Evolutionary conservation across 352 stramenopile genomes (phyloP), one percentile per base, ranked within the genome.

Genomic region (Globisporangium spiculum): DNA sequence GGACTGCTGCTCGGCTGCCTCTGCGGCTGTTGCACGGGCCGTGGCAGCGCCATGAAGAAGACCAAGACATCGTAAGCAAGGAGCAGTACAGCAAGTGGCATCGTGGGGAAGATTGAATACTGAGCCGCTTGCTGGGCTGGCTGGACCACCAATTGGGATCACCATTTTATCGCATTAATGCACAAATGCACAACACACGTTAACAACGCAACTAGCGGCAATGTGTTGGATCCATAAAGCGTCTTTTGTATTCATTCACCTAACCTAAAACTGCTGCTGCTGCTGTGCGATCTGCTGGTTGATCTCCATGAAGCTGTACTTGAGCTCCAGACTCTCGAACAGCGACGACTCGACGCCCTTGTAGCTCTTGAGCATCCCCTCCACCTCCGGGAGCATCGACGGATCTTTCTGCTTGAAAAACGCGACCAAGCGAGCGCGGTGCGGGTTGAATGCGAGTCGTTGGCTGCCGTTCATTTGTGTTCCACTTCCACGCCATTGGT

Each of bases 241-340:
- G 36, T 18, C 12, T 18, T 60, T n/a, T 38, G 30, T 48, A 44
- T 5, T 10, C 48, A 41, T 54, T 63, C 55, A 18, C 12, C 16
- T 18, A n/a, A 46, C 6, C 22, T 20, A 12, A 24, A 27, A 27
- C 3, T 41, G 26, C 14, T 22, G 26, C 50, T 26, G 38, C 9
- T 57, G 64, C 48, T 82, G 75, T 1, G 73, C 71, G 18, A 86
- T 83, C 36, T 76, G 75, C 36, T 78, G 69, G 62, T 83, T 83
- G 32, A 94, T 66, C 65, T 81, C 76, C 72, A 90, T 79, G 69
- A 90, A 92, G 70, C 80, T 87, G 72, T 95, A 95, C 70, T 95
- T 95, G 56, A 95, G 82, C 63, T 91, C 80, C 24, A 95, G 74
- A 46, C 84, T 93, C 54, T 95, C 81, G 52, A 95, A 92, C 6